phyloP scores from a whole-genome alignment of 306 rosid genomes.

The Lablab purpureus region DNA sequence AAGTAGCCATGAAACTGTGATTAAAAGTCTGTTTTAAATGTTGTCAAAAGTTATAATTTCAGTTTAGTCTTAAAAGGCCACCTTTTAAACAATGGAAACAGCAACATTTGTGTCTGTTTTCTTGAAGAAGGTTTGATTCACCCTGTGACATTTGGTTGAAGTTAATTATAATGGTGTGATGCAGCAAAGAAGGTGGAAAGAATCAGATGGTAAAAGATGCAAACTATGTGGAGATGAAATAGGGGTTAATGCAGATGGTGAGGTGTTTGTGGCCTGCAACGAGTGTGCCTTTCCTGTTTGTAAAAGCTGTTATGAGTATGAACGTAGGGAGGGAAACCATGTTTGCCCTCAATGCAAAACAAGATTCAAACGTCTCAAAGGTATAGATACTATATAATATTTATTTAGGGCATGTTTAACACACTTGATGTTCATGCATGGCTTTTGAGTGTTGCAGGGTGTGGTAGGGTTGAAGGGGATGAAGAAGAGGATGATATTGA shows the following conservation, averaged over 20 bases:
- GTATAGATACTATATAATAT: conserved; percentile 33
- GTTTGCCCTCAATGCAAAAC: conserved; percentile 81
- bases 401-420: too few species aligned
- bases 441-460: conserved; percentile 53
- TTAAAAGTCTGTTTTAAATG: too few species aligned
- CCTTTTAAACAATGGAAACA: too few species aligned
- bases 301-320: conserved; percentile 73
- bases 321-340: conserved; percentile 72
- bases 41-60: too few species aligned
- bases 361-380: conserved; percentile 71
- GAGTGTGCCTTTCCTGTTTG: conserved; percentile 85
- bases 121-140: too few species aligned
- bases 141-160: too few species aligned
- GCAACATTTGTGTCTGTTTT: too few species aligned
- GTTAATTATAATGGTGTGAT: not conserved
- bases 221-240: conserved; percentile 72
- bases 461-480: conserved; percentile 78
- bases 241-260: conserved; percentile 60
- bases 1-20: too few species aligned
- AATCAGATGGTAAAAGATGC: conserved; percentile 52
- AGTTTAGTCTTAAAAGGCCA: too few species aligned
- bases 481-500: conserved; percentile 79
- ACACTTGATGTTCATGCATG: not conserved
- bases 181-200: conserved; percentile 48
- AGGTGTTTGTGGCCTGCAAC: conserved; percentile 73